phyloP scores from a whole-genome alignment of 2,329 filamentous ascomycete genomes.

The Hyphodiscus sp. region DNA sequence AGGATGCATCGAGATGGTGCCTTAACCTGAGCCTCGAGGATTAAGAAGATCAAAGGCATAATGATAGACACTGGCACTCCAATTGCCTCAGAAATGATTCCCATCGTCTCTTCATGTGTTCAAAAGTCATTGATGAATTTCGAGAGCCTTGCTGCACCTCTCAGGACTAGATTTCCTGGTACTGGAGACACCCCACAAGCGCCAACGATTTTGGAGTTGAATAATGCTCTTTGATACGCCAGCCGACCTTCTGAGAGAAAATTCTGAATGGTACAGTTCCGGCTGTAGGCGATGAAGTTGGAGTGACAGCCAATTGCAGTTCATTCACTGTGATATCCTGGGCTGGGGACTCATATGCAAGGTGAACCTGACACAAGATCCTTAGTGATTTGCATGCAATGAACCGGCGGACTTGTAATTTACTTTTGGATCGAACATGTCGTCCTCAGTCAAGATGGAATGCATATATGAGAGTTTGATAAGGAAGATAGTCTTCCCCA shows the following conservation, averaged over 20 bases:
- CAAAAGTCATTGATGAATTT: too few relatives aligned
- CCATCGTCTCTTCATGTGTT: too few relatives aligned
- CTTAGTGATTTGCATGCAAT: too few relatives aligned
- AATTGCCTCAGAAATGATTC: too few relatives aligned
- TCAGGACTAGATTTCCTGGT: slow-evolving; percentile 8
- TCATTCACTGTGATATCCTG: not conserved
- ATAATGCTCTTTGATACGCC: slow-evolving; percentile 8
- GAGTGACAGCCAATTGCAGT: slow-evolving; percentile 4
- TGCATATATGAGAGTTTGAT: too few relatives aligned
- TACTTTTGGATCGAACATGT: too few relatives aligned
- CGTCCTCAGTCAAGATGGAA: too few relatives aligned
- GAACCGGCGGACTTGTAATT: too few relatives aligned
- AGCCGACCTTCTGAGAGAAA: slow-evolving; percentile 11
- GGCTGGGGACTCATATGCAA: not conserved
- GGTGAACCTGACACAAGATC: not conserved
- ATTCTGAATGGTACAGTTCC: slow-evolving; percentile 13
- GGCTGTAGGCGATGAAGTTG: slow-evolving; percentile 8
- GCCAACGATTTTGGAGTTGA: slow-evolving; percentile 10
- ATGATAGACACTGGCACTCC: too few relatives aligned
- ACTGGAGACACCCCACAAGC: not conserved
- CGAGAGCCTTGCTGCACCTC: too few relatives aligned
- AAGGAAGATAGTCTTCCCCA: too few relatives aligned
- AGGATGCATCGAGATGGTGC: not conserved
- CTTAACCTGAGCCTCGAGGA: not conserved
- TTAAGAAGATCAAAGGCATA: too few relatives aligned